These are phyloP conservation scores for Pistacia atlantica DNA, from an alignment of 345 rosid genomes.

Conservation along the genomic window DNA sequence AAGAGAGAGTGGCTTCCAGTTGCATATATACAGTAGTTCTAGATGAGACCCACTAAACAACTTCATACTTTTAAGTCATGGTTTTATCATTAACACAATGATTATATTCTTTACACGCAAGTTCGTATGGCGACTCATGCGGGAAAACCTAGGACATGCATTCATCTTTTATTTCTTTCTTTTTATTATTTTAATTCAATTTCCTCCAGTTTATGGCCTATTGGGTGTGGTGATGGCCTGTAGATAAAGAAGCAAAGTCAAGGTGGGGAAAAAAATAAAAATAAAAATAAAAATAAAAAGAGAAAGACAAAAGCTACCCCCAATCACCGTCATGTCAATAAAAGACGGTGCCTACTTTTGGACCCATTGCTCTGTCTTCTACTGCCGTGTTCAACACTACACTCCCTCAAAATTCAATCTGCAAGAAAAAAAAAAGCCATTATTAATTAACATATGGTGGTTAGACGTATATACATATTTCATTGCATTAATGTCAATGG, in stretches of 20 bases:
- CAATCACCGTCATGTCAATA: constrained; percentile 25
- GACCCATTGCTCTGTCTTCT: constrained; percentile 28
- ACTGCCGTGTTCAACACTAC: constrained; percentile 41
- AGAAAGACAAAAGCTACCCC: not conserved
- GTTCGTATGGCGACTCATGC: too few species aligned
- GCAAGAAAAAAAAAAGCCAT: constrained; percentile 7
- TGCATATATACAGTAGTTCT: too few species aligned
- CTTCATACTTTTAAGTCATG: too few species aligned
- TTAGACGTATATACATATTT: too few species aligned
- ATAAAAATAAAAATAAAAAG: not conserved
- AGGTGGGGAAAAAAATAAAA: not conserved
- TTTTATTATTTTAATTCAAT: not conserved
- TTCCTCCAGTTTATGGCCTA: not conserved
- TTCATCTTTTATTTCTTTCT: not conserved
- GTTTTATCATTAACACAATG: not conserved
- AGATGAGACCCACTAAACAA: not conserved
- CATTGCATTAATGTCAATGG: not conserved
- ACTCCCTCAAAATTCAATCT: constrained; percentile 30
- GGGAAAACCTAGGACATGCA: not conserved
- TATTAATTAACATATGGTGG: too few species aligned
- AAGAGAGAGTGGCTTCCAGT: too few species aligned
- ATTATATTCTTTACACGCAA: not conserved
- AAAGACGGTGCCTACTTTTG: constrained; percentile 59
- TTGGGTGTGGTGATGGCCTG: not conserved
- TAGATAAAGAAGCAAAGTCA: constrained; percentile 3